Base-by-base conservation (phyloP, 2,329 filamentous ascomycete genomes). In the Claviceps arundinis region DNA sequence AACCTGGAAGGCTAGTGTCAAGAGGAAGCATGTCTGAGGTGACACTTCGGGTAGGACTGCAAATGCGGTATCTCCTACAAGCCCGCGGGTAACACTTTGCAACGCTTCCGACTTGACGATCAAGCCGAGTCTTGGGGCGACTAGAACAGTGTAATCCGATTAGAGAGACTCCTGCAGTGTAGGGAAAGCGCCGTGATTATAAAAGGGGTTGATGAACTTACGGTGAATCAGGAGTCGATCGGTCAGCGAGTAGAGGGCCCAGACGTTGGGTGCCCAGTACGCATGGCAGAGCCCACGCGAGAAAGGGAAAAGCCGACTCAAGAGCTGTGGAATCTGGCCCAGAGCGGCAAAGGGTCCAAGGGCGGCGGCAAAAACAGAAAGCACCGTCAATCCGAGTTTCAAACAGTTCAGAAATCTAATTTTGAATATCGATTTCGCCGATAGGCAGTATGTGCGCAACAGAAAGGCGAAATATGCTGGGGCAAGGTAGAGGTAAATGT, bases 201-300 rank as follows among this genome's bases (percentile, higher is more conserved):
- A 11, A 11, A 17, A 30, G 17, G 5, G 0, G 11, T 40, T 37
- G 19, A n/a, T 17, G 4, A 14, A 69, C 82, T 65, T 72, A 94
- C 89, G 69, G 60, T 82, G 80, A 54, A 98, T 95, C 58, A 98
- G 66, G 7, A 89, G 70, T 50, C 93, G 78, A 63, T 98, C 93
- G 2, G 78, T 72, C 65, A 97, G 95, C 0, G 93, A 96, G 69
- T 98, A 98, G 64, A 97, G 78, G 0, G 93, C 91, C 93, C 93
- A 98, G 1, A 95, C 73, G 59, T 98, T 98, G 0, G 93, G 90
- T 13, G 93, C 93, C 93, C 93, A 98, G 67, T 98, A 98, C 1
- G 93, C 93, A 71, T 98, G 93, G 65, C 91, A 97, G 4, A 98
- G 73, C 0, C 93, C 93, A 54, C 93, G 78, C 1, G 89, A 89